Conservation (phyloP, 805 yeast genomes). For the Starmerella scarabaei region DNA sequence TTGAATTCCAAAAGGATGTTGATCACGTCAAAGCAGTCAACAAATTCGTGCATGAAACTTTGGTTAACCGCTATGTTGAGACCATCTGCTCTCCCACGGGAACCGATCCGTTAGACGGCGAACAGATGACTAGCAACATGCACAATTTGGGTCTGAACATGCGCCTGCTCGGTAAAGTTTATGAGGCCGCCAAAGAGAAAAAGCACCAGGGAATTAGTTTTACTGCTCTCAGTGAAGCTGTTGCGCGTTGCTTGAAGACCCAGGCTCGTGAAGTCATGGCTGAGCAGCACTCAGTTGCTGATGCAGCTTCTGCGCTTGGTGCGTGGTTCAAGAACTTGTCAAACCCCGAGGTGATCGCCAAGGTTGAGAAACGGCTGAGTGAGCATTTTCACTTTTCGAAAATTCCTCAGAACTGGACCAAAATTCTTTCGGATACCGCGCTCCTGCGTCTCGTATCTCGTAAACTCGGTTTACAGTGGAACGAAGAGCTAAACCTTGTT, state of each 20-base stretch:
- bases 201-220: slow-evolving; percentile 35
- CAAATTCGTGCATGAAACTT: slow-evolving; percentile 40
- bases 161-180: slow-evolving; percentile 69
- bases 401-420: slow-evolving; percentile 40
- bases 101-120: slow-evolving; percentile 60
- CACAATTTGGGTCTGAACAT: slow-evolving; percentile 78
- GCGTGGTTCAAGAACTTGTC: slow-evolving; percentile 35
- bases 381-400: slow-evolving; percentile 49
- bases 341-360: slow-evolving; percentile 26
- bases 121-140: slow-evolving; percentile 50
- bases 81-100: slow-evolving; percentile 44
- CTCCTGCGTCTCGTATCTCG: slow-evolving; percentile 57
- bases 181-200: slow-evolving; percentile 28
- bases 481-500: slow-evolving; percentile 43
- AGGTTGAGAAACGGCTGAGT: slow-evolving; percentile 34
- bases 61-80: slow-evolving; percentile 50
- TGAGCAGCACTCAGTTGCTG: slow-evolving; percentile 32
- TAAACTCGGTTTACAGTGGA: slow-evolving; percentile 82
- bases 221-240: slow-evolving; percentile 50
- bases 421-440: slow-evolving; percentile 11
- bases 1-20: slow-evolving; percentile 35
- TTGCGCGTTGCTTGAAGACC: slow-evolving; percentile 72
- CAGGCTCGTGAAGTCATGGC: slow-evolving; percentile 40
- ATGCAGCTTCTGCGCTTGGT: neutral
- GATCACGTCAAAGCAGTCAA: slow-evolving; percentile 59